These are phyloP conservation scores for Calocybe gambosa DNA, from an alignment of 1,284 basidiomycete species.

Conservation along the genomic window DNA sequence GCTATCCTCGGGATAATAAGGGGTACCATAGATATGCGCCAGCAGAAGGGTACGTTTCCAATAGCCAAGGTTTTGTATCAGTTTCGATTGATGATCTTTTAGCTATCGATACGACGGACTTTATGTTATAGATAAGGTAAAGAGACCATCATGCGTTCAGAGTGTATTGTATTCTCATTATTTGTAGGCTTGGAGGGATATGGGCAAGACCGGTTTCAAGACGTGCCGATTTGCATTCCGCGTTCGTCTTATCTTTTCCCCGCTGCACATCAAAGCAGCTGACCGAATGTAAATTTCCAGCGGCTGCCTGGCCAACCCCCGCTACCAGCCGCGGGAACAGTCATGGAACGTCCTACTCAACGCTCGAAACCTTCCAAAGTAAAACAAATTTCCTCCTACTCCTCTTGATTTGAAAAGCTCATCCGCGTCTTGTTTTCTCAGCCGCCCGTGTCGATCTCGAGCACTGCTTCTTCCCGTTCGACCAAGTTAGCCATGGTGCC, in stretches of 20 bases:
- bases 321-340: constrained; percentile 2
- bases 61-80: no score
- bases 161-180: no score
- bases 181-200: constrained; percentile 13
- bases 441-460: not conserved
- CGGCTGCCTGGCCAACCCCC: constrained; percentile 11
- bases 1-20: constrained; percentile 14
- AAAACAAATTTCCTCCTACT: not conserved
- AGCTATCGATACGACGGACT: constrained; percentile 18
- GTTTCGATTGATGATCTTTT: not conserved
- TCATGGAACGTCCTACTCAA: not conserved
- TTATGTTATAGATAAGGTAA: constrained; percentile 10
- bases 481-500: not conserved
- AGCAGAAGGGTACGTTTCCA: constrained; percentile 18
- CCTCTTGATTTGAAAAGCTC: not conserved
- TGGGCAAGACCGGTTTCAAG: constrained; percentile 13
- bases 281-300: not conserved
- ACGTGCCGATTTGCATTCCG: constrained; percentile 15
- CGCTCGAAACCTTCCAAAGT: not conserved
- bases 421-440: not conserved
- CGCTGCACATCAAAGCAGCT: not conserved
- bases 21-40: constrained; percentile 21
- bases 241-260: not conserved
- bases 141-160: not conserved
- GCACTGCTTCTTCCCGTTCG: not conserved